phyloP scores from a whole-genome alignment of 108 stramenopile genomes.

The Nitzschia inconspicua region DNA sequence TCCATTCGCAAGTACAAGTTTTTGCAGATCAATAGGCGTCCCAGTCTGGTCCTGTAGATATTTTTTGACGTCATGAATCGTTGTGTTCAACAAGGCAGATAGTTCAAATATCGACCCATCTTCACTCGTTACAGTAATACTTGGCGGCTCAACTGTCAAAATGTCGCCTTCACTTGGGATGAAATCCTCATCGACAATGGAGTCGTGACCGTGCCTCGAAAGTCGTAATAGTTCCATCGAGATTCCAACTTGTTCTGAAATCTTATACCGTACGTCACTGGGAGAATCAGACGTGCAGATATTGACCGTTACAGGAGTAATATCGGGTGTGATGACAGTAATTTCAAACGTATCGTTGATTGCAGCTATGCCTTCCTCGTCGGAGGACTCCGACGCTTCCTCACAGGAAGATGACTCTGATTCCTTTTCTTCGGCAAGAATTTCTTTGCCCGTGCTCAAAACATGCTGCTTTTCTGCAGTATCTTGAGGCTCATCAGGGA shows the following conservation, averaged over 20 bases:
- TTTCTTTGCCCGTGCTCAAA: not conserved
- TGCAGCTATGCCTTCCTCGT: not conserved
- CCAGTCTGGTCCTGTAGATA: not conserved
- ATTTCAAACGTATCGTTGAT: not conserved
- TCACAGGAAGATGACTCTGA: not conserved
- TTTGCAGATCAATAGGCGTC: not conserved
- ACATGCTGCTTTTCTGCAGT: not conserved
- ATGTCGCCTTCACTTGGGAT: not conserved
- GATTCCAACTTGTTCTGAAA: not conserved
- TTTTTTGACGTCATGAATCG: not conserved
- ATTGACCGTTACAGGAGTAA: not conserved
- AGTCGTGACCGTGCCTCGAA: not conserved
- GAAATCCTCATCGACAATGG: not conserved
- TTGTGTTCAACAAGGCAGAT: not conserved
- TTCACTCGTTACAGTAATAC: not conserved
- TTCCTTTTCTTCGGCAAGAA: not conserved
- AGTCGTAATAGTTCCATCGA: not conserved
- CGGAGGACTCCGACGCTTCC: not conserved
- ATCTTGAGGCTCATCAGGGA: not conserved
- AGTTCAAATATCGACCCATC: not conserved
- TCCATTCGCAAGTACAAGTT: not conserved
- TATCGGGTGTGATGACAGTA: constrained; percentile 3
- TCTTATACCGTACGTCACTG: not conserved
- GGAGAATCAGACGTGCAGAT: no score
- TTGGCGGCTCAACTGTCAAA: not conserved